A percentile compares a stretch with the other conserved stretches of the same genome.
Evolutionary conservation across 2,329 filamentous ascomycete species (phyloP).

Genomic region (Ilyonectria robusta): DNA sequence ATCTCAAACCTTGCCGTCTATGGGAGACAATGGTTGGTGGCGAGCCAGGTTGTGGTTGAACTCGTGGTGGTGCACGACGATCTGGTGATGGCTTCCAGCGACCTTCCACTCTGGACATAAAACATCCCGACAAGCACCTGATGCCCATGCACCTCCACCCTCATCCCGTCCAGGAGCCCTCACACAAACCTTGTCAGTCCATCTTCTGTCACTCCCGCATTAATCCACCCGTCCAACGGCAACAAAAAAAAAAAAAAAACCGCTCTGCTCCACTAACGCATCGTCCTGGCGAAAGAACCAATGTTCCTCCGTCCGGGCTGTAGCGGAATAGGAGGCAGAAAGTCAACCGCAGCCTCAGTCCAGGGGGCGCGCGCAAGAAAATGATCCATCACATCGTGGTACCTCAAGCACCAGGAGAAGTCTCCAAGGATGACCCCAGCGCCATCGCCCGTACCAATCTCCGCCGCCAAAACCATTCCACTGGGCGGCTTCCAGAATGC

Average conservation of each 20-base stretch:
- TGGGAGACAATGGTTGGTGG: slow-evolving; percentile 22
- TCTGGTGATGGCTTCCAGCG: slow-evolving; percentile 40
- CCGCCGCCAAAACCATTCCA: slow-evolving; percentile 36
- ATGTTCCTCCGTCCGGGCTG: not conserved
- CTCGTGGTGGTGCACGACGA: slow-evolving; percentile 25
- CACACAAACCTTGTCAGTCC: slow-evolving; percentile 13
- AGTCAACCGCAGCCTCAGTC: slow-evolving; percentile 13
- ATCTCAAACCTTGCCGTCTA: not conserved
- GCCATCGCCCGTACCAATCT: slow-evolving; percentile 44
- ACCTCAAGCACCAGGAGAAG: slow-evolving; percentile 27
- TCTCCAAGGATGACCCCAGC: slow-evolving; percentile 37
- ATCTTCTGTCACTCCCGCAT: slow-evolving; percentile 24
- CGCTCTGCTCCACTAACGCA: slow-evolving; percentile 11
- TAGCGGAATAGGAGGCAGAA: slow-evolving; percentile 14
- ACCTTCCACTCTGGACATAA: slow-evolving; percentile 31
- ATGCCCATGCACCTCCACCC: slow-evolving; percentile 17
- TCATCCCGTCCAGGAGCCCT: slow-evolving; percentile 9
- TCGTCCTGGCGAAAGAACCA: slow-evolving; percentile 9
- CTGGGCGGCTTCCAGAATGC: slow-evolving; percentile 41
- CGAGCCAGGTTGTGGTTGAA: slow-evolving; percentile 14
- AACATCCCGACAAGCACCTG: slow-evolving; percentile 30
- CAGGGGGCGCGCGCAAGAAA: slow-evolving; percentile 18
- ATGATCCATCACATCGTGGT: slow-evolving; percentile 34
- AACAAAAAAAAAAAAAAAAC: slow-evolving; percentile 3
- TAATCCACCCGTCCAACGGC: slow-evolving; percentile 16